phyloP scores from a whole-genome alignment of 306 rosid species.

The Pyrus communis region DNA sequence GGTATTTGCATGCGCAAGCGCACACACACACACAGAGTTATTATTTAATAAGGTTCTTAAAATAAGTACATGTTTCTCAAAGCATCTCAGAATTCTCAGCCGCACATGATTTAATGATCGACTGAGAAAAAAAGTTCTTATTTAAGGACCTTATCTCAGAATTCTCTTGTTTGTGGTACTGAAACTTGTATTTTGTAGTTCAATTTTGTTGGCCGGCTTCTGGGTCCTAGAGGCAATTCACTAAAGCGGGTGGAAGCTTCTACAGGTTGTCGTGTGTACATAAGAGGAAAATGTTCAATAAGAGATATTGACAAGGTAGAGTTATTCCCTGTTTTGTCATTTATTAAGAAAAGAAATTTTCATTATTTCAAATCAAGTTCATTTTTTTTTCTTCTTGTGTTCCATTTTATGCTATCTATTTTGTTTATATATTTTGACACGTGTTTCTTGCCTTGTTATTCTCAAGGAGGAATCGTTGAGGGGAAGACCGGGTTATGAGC shows the following conservation, averaged over 20 bases:
- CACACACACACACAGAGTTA: neutral
- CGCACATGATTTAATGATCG: neutral
- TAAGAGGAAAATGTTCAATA: constrained; percentile 80
- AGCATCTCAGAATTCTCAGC: neutral
- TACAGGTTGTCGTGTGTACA: constrained; percentile 80
- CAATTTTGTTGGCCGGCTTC: constrained; percentile 82
- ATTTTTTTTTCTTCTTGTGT: neutral
- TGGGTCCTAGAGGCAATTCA: constrained; percentile 82
- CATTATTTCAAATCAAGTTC: neutral
- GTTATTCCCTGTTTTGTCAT: neutral
- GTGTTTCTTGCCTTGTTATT: constrained; percentile 10
- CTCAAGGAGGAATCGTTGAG: constrained; percentile 75
- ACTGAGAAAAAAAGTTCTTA: neutral
- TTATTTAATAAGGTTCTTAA: neutral
- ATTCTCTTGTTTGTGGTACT: constrained; percentile 5
- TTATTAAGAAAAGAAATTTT: neutral
- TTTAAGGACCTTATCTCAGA: neutral
- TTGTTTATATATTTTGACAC: constrained; percentile 1
- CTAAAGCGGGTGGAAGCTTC: constrained; percentile 82
- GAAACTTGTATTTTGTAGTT: constrained; percentile 33
- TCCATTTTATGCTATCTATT: neutral
- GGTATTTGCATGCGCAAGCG: neutral
- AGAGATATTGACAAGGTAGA: constrained; percentile 58
- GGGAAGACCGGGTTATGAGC: constrained; percentile 94
- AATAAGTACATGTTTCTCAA: neutral